These are phyloP conservation scores for Groenewaldozyma tartarivorans DNA, from an alignment of 805 yeast species.

Conservation along the genomic window DNA sequence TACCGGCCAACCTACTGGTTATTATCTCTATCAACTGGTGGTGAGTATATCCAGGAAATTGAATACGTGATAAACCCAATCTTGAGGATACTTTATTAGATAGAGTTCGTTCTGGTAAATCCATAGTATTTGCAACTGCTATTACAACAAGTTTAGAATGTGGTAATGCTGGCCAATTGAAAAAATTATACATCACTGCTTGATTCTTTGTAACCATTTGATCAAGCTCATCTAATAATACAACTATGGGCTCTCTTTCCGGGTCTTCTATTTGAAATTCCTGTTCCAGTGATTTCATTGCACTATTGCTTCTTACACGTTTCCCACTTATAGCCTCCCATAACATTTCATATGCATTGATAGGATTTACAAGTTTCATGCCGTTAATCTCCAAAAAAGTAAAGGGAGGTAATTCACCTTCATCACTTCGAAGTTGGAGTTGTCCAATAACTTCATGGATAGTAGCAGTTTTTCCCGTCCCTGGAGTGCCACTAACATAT, in stretches of 20 bases:
- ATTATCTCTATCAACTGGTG: conserved; percentile 71
- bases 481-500: conserved; percentile 95
- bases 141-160: conserved; percentile 74
- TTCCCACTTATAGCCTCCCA: conserved; percentile 67
- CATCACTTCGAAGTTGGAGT: conserved; percentile 36
- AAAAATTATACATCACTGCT: conserved; percentile 85
- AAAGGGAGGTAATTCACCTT: conserved; percentile 39
- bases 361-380: conserved; percentile 69
- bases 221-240: conserved; percentile 85
- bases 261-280: conserved; percentile 39
- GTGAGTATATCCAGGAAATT: conserved; percentile 81
- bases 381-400: conserved; percentile 86
- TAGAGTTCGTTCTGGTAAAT: conserved; percentile 79
- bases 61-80: conserved; percentile 76
- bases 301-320: conserved; percentile 47
- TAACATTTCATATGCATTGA: conserved; percentile 67
- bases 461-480: conserved; percentile 95
- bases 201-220: conserved; percentile 79
- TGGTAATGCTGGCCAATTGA: conserved; percentile 91
- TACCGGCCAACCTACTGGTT: conserved; percentile 50
- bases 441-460: conserved; percentile 76
- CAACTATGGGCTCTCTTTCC: conserved; percentile 48
- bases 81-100: conserved; percentile 88
- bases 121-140: conserved; percentile 97
- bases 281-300: conserved; percentile 61